These are phyloP conservation scores for Porogramme epimiltina DNA, from an alignment of 1,284 basidiomycete species.

Conservation along the genomic window DNA sequence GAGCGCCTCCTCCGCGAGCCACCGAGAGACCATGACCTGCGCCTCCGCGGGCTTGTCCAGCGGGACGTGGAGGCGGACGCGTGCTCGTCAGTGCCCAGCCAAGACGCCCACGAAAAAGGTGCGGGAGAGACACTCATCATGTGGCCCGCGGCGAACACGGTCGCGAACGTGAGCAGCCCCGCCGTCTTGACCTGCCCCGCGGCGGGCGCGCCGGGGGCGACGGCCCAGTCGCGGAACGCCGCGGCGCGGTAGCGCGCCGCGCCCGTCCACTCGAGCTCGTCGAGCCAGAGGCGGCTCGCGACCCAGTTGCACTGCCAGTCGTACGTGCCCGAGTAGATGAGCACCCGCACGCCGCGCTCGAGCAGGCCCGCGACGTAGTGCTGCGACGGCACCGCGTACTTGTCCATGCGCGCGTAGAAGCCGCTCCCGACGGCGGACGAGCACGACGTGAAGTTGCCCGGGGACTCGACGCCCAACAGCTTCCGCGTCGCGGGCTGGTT, in stretches of 20 bases:
- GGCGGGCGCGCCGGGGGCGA: conserved; percentile 49
- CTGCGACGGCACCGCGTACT: conserved; percentile 58
- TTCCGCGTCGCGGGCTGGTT: conserved; percentile 55
- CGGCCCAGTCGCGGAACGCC: conserved; percentile 60
- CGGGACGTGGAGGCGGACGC: conserved; percentile 47
- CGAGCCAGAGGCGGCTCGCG: conserved; percentile 74
- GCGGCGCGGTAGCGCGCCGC: conserved; percentile 50
- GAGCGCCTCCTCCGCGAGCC: conserved; percentile 49
- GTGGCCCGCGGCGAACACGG: conserved; percentile 65
- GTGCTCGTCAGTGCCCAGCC: conserved; percentile 24
- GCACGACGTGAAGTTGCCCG: conserved; percentile 60
- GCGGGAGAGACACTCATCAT: conserved; percentile 55
- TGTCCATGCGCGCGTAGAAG: conserved; percentile 60
- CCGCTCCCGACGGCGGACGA: conserved; percentile 47
- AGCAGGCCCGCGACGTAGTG: conserved; percentile 72
- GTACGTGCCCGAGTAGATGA: conserved; percentile 80
- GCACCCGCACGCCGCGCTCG: conserved; percentile 69
- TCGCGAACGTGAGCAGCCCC: conserved; percentile 67
- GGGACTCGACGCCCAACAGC: conserved; percentile 59
- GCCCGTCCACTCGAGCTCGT: conserved; percentile 74
- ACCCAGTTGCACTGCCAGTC: conserved; percentile 84
- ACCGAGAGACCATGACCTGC: conserved; percentile 57
- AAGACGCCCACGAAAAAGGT: conserved; percentile 4
- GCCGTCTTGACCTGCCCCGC: conserved; percentile 67
- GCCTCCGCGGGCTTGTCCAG: conserved; percentile 68